Conservation (phyloP, 2,329 filamentous ascomycete species). For the Pseudogymnoascus sp. region DNA sequence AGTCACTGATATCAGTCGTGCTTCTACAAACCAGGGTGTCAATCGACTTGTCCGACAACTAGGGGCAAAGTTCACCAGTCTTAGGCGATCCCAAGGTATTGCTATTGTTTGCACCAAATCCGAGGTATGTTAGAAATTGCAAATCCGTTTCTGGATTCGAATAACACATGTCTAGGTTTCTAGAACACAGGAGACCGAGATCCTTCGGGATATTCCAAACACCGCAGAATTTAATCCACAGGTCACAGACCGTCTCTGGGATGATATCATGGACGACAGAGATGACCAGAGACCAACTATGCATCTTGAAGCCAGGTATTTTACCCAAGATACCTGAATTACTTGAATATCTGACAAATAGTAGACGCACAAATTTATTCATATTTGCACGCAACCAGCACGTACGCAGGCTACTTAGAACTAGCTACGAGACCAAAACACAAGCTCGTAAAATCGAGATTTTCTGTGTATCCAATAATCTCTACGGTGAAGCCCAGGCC, state of each 20-base stretch:
- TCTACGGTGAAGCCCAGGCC: slow-evolving; percentile 4
- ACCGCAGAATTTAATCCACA: slow-evolving; percentile 10
- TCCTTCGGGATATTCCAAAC: slow-evolving; percentile 11
- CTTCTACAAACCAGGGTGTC: slow-evolving; percentile 12
- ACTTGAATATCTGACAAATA: not conserved
- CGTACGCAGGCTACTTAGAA: slow-evolving; percentile 4
- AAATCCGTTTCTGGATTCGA: not conserved
- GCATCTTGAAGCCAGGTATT: not conserved
- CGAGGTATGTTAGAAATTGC: slow-evolving; percentile 8
- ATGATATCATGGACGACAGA: not conserved
- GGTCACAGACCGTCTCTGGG: not conserved
- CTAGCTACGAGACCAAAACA: slow-evolving; percentile 4
- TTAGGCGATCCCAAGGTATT: slow-evolving; percentile 12
- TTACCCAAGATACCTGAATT: not conserved
- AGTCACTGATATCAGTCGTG: slow-evolving; percentile 13
- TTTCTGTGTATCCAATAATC: slow-evolving; percentile 14
- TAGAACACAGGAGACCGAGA: slow-evolving; percentile 7
- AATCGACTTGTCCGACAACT: slow-evolving; percentile 10
- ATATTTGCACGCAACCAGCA: slow-evolving; percentile 12
- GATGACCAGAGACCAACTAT: not conserved
- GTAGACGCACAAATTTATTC: slow-evolving; percentile 9
- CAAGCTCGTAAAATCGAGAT: slow-evolving; percentile 9
- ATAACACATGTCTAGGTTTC: slow-evolving; percentile 7
- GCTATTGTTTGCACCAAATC: slow-evolving; percentile 15
- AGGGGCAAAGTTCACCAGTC: slow-evolving; percentile 11